Evolutionary conservation across 2,329 filamentous ascomycete genomes (phyloP).

Genomic region (Elsinoe batatas): DNA sequence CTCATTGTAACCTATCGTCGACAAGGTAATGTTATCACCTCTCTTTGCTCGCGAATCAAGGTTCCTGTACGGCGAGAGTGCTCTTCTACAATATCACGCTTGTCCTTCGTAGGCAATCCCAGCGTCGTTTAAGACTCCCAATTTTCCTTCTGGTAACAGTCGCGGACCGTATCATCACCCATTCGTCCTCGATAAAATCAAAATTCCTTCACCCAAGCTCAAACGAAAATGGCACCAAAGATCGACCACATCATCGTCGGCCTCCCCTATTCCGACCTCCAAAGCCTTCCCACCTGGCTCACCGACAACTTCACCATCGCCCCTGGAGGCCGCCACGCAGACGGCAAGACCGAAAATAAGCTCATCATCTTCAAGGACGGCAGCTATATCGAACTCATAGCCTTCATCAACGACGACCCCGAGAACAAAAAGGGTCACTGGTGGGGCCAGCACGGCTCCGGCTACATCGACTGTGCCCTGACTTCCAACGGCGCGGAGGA

Average conservation of each 20-base stretch:
- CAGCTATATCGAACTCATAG: conserved; percentile 57
- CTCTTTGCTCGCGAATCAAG: not conserved
- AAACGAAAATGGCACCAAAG: not conserved
- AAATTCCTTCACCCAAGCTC: too few relatives aligned
- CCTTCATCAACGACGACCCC: conserved; percentile 44
- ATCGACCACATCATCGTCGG: conserved; percentile 56
- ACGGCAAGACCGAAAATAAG: conserved; percentile 51
- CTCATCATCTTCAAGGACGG: conserved; percentile 55
- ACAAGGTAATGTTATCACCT: not conserved
- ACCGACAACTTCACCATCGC: conserved; percentile 47
- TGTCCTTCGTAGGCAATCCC: too few relatives aligned
- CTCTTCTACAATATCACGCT: too few relatives aligned
- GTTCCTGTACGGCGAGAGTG: not conserved
- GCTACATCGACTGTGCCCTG: conserved; percentile 54
- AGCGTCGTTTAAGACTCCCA: too few relatives aligned
- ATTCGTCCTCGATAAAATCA: too few relatives aligned
- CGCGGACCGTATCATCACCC: too few relatives aligned
- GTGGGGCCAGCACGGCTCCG: conserved; percentile 47
- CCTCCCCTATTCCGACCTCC: conserved; percentile 42
- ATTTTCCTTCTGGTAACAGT: too few relatives aligned
- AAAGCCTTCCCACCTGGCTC: conserved; percentile 42
- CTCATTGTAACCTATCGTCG: not conserved
- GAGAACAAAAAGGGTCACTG: conserved; percentile 41
- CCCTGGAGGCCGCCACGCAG: conserved; percentile 52
- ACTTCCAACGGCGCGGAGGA: conserved; percentile 32